phyloP scores from a whole-genome alignment of 2,329 filamentous ascomycete species.

The Penicillium vulpinum region DNA sequence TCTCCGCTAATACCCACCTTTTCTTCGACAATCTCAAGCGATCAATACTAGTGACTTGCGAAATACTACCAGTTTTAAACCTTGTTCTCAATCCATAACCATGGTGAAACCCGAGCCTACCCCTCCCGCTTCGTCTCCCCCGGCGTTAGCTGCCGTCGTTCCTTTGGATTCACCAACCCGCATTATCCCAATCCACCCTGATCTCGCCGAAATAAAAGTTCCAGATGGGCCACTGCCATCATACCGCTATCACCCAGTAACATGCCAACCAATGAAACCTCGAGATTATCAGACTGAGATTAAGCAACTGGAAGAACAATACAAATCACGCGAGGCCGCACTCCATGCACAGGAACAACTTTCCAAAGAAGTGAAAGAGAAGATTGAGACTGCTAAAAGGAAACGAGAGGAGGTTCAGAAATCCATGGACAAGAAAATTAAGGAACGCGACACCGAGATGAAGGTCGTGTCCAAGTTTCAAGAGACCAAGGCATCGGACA shows the following conservation, averaged over 20 bases:
- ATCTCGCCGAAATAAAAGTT: constrained; percentile 42
- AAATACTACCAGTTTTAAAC: background rate
- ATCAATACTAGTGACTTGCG: background rate
- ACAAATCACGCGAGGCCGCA: constrained; percentile 36
- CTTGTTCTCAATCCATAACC: background rate
- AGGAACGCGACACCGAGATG: constrained; percentile 45
- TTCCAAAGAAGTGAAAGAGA: constrained; percentile 40
- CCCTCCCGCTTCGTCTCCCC: constrained; percentile 37
- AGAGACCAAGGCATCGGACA: constrained; percentile 37
- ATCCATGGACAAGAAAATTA: constrained; percentile 45
- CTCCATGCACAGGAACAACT: constrained; percentile 40
- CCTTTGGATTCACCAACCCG: constrained; percentile 39
- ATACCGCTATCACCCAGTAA: constrained; percentile 42
- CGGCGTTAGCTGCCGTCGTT: constrained; percentile 31
- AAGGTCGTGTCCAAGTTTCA: constrained; percentile 46
- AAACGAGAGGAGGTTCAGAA: constrained; percentile 43
- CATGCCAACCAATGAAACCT: constrained; percentile 37
- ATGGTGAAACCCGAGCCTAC: constrained; percentile 30
- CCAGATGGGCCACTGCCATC: constrained; percentile 35
- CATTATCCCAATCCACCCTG: constrained; percentile 41
- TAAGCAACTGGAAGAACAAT: constrained; percentile 39
- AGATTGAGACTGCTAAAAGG: constrained; percentile 38
- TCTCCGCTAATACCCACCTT: background rate
- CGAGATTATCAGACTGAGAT: constrained; percentile 34
- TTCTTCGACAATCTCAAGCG: background rate